Evolutionary conservation across 164 flowering plant species (phyloP).

Genomic region (Santalum album): DNA sequence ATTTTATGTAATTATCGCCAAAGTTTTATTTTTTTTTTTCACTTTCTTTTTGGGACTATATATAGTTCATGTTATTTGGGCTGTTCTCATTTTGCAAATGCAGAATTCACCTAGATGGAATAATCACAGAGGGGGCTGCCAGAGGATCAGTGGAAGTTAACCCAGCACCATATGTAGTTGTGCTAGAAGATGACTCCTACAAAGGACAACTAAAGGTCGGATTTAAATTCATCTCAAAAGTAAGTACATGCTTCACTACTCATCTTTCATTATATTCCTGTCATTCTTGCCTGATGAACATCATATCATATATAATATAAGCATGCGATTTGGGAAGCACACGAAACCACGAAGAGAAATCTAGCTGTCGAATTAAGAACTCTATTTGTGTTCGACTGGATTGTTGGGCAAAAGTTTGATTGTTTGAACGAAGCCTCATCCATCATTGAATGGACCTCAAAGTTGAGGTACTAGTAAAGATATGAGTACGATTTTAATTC

Average conservation of each 20-base stretch:
- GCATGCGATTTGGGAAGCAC: no score
- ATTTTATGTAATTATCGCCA: not conserved
- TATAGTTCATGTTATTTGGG: not conserved
- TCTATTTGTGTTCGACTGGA: not conserved
- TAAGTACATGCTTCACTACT: slow-evolving; percentile 14
- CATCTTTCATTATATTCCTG: not conserved
- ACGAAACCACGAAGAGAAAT: not conserved
- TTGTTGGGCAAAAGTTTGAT: no score
- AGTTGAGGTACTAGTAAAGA: no score
- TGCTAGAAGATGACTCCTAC: slow-evolving; percentile 72
- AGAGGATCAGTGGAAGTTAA: slow-evolving; percentile 43
- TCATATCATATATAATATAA: not conserved
- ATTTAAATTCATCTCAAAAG: slow-evolving; percentile 45
- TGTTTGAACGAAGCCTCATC: no score
- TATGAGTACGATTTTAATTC: no score
- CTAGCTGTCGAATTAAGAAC: no score
- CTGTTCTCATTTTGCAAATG: slow-evolving; percentile 3
- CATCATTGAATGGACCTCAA: no score
- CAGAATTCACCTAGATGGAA: slow-evolving; percentile 70
- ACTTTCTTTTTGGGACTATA: not conserved
- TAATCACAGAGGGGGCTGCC: slow-evolving; percentile 46
- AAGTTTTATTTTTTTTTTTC: not conserved
- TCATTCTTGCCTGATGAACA: not conserved
- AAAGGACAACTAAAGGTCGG: slow-evolving; percentile 68
- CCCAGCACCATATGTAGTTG: slow-evolving; percentile 64